Percentiles rank a stretch among this genome's conserved stretches.
Conservation (phyloP, 192 early-diverging fungal species). For the Backusella luteola region DNA sequence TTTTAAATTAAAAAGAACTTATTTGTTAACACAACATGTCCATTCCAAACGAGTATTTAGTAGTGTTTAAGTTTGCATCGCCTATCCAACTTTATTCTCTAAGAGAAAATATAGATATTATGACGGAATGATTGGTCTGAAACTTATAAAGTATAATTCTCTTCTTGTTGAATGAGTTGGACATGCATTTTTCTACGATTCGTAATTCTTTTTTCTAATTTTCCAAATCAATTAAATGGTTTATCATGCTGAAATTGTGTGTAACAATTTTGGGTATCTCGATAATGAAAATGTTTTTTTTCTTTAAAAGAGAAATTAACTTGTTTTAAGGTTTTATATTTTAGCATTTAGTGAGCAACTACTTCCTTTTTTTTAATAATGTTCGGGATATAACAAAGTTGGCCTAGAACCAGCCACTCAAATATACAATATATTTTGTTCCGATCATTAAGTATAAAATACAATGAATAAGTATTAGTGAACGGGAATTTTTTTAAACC, state of each 20-base stretch:
- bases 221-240: not conserved
- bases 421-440: not conserved
- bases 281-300: not conserved
- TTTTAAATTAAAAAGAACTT: not conserved
- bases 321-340: not conserved
- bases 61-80: not conserved
- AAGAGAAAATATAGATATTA: conserved; percentile 4
- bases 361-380: not conserved
- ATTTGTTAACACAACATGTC: not conserved
- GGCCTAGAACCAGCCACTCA: not conserved
- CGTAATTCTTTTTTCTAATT: not conserved
- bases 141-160: not conserved
- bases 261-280: not conserved
- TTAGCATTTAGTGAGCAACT: not conserved
- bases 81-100: not conserved
- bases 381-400: not conserved
- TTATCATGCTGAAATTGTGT: not conserved
- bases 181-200: not conserved
- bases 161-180: not conserved
- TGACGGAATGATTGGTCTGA: conserved; percentile 7
- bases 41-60: not conserved
- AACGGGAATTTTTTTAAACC: not conserved
- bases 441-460: not conserved
- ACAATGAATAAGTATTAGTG: not conserved
- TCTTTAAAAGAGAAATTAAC: not conserved